phyloP scores from a whole-genome alignment of 2,329 filamentous ascomycete species.

The Fusarium sarcochroum region DNA sequence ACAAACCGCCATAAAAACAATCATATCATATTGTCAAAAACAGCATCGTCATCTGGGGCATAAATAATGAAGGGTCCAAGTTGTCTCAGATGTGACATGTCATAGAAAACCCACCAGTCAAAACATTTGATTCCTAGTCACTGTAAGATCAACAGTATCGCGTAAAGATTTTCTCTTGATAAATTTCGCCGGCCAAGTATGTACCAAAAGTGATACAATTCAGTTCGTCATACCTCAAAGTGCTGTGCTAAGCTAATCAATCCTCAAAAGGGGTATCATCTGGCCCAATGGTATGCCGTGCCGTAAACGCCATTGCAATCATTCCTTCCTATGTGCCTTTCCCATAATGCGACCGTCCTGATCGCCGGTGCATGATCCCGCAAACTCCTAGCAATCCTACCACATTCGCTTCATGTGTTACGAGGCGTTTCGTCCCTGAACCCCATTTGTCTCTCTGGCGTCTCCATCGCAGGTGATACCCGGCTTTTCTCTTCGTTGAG shows the following conservation, averaged over 20 bases:
- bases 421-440: conserved; percentile 7
- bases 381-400: conserved; percentile 10
- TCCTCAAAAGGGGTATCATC: conserved; percentile 41
- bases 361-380: conserved; percentile 5
- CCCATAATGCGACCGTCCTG: not conserved
- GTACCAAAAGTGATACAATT: not conserved
- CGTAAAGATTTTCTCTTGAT: not conserved
- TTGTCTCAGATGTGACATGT: not conserved
- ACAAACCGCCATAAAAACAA: not conserved
- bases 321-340: conserved; percentile 3
- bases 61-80: not conserved
- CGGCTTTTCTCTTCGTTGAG: conserved; percentile 38
- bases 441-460: conserved; percentile 11
- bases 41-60: too few relatives aligned
- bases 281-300: conserved; percentile 31
- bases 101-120: not conserved
- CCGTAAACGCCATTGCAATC: conserved; percentile 37
- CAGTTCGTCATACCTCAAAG: not conserved
- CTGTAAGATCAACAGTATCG: conserved; percentile 1
- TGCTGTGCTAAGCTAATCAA: conserved; percentile 6
- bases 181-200: not conserved
- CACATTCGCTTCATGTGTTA: not conserved
- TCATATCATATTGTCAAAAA: not conserved
- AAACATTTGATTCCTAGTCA: not conserved
- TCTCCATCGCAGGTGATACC: conserved; percentile 21